phyloP scores from a whole-genome alignment of 768 basidiomycete species.

The Glaciozyma martinii region DNA sequence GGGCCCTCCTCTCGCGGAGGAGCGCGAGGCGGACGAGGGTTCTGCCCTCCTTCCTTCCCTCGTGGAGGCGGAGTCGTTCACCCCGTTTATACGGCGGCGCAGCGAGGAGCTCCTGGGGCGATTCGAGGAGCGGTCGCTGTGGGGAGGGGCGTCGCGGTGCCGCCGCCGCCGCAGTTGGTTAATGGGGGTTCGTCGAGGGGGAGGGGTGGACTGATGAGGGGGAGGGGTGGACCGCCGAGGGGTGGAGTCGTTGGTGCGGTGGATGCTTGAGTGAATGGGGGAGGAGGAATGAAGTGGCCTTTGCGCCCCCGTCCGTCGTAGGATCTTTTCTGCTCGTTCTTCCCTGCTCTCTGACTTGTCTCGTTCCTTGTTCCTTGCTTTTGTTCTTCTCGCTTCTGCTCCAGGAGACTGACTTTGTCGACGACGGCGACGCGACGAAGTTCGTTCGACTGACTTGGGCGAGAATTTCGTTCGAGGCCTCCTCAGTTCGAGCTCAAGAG shows the following conservation, averaged over 20 bases:
- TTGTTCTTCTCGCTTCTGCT: too few species aligned
- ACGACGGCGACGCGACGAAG: too few species aligned
- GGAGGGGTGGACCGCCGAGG: background rate
- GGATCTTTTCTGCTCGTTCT: too few species aligned
- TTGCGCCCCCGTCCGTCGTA: too few species aligned
- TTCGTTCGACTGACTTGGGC: too few species aligned
- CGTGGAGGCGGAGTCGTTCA: background rate
- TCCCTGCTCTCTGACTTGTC: too few species aligned
- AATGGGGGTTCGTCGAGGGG: background rate
- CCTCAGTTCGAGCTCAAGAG: too few species aligned
- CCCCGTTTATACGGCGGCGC: background rate
- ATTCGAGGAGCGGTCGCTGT: background rate
- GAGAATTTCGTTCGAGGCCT: too few species aligned
- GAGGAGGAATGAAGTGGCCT: too few species aligned
- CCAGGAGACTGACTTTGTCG: too few species aligned
- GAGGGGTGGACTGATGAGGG: background rate
- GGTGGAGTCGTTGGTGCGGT: too few species aligned
- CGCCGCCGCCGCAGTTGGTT: background rate
- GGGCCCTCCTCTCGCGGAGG: slow-evolving; percentile 4
- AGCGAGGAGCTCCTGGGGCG: background rate
- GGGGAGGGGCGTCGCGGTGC: background rate
- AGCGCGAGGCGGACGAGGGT: background rate
- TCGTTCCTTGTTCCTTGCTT: too few species aligned
- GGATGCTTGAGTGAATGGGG: background rate
- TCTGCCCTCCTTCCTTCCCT: background rate